Conservation (phyloP, 768 basidiomycete species). For the Trametes maxima region DNA sequence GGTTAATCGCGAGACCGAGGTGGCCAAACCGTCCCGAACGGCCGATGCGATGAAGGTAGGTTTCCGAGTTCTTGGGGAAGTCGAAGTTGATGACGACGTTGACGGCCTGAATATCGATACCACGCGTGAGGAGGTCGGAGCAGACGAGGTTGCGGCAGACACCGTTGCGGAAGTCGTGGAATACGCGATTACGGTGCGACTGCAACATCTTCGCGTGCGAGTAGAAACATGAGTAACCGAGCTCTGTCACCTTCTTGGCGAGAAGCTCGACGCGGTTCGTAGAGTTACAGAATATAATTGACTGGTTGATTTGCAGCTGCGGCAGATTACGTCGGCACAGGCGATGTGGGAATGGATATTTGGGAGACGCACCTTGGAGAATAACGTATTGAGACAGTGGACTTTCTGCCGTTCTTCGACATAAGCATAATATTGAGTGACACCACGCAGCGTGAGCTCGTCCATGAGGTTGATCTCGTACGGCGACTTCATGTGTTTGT, state of each 20-base stretch:
- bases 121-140: slow-evolving; percentile 94
- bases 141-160: slow-evolving; percentile 99
- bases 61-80: slow-evolving; percentile 98
- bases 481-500: slow-evolving; percentile 94
- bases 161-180: slow-evolving; percentile 99
- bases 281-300: slow-evolving; percentile 99
- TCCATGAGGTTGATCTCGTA: slow-evolving; percentile 99
- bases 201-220: slow-evolving; percentile 99
- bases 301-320: slow-evolving; percentile 99
- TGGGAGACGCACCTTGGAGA: slow-evolving; percentile 77
- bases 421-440: slow-evolving; percentile 99
- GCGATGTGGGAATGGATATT: neutral
- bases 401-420: slow-evolving; percentile 99
- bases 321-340: slow-evolving; percentile 1
- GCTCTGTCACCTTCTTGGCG: slow-evolving; percentile 98
- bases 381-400: slow-evolving; percentile 98
- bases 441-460: slow-evolving; percentile 96
- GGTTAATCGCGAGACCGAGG: slow-evolving; percentile 94
- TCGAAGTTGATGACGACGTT: slow-evolving; percentile 99
- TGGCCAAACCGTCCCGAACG: slow-evolving; percentile 98
- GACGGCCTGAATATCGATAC: slow-evolving; percentile 99
- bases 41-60: slow-evolving; percentile 97
- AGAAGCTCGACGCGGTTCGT: slow-evolving; percentile 99
- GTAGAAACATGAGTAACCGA: slow-evolving; percentile 99
- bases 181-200: slow-evolving; percentile 97